These are phyloP conservation scores for Sphaerobolus stellatus DNA, from an alignment of 1,284 basidiomycete genomes.

Conservation along the genomic window DNA sequence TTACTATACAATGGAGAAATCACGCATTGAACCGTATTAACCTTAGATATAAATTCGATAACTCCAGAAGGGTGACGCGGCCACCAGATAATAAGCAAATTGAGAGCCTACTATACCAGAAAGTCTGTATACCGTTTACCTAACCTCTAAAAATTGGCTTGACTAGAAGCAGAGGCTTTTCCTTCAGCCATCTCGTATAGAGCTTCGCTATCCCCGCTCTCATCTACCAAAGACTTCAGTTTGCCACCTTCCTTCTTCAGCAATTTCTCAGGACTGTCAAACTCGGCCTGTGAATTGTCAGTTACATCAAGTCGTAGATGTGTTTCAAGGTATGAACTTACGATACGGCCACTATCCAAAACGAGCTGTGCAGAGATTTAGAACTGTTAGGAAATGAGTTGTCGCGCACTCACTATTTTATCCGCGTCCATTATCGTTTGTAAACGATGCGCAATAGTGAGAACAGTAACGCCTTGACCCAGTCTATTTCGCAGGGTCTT, in stretches of 20 bases:
- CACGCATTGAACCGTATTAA: too few species aligned
- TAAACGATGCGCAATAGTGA: conserved; percentile 20
- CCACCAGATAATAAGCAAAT: too few species aligned
- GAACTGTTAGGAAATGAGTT: neutral
- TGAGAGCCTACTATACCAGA: too few species aligned
- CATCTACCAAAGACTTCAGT: conserved; percentile 38
- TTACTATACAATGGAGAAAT: too few species aligned
- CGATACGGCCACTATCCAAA: conserved; percentile 35
- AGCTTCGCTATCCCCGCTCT: conserved; percentile 35
- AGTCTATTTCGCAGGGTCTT: conserved; percentile 32
- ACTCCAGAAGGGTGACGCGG: too few species aligned
- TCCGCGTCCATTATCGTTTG: conserved; percentile 24
- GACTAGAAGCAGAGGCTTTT: neutral
- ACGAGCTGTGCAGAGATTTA: conserved; percentile 25
- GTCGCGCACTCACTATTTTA: conserved; percentile 19
- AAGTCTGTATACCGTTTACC: too few species aligned
- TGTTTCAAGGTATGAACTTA: conserved; percentile 17
- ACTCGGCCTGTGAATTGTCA: conserved; percentile 34
- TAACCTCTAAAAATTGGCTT: too few species aligned
- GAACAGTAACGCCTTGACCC: conserved; percentile 39
- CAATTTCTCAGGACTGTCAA: conserved; percentile 36
- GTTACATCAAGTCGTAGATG: neutral
- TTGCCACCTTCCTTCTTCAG: conserved; percentile 35
- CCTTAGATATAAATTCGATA: too few species aligned
- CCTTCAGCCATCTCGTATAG: conserved; percentile 29